Conservation (phyloP, 495 filamentous ascomycete species). For the Penicillium verhagenii region DNA sequence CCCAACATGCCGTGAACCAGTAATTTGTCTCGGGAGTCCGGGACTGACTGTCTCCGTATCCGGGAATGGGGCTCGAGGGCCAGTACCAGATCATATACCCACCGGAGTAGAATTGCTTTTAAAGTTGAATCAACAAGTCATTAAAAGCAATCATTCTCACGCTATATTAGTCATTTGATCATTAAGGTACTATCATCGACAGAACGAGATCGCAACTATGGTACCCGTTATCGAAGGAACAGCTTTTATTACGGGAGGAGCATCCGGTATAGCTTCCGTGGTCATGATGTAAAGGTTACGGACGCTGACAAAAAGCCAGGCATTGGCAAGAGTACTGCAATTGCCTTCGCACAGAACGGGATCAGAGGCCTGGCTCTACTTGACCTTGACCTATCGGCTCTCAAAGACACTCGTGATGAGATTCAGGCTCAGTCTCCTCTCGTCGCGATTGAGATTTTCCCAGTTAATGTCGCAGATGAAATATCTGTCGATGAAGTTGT, state of each 20-base stretch:
- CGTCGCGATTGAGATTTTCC: slow-evolving; percentile 11
- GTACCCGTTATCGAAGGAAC: slow-evolving; percentile 19
- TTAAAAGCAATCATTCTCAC: not conserved
- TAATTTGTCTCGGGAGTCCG: not conserved
- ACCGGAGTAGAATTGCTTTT: not conserved
- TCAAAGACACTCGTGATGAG: slow-evolving; percentile 14
- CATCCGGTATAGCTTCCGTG: slow-evolving; percentile 14
- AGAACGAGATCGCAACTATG: slow-evolving; percentile 12
- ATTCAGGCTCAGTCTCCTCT: slow-evolving; percentile 7
- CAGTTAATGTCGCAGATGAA: slow-evolving; percentile 24
- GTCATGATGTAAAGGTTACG: not conserved
- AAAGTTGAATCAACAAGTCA: not conserved
- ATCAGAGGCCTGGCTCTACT: slow-evolving; percentile 20
- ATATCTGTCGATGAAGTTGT: slow-evolving; percentile 18
- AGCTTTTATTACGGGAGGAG: slow-evolving; percentile 27
- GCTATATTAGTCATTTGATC: not conserved
- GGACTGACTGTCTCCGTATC: not conserved
- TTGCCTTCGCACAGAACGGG: slow-evolving; percentile 23
- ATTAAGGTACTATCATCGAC: not conserved
- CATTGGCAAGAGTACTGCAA: slow-evolving; percentile 26
- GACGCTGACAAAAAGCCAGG: slow-evolving; percentile 7
- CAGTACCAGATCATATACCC: not conserved
- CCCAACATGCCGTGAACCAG: too few species aligned
- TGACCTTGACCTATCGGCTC: slow-evolving; percentile 19
- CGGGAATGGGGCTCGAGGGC: not conserved